Evolutionary conservation across 1,284 basidiomycete genomes (phyloP).

Genomic region (Boletus mariae): DNA sequence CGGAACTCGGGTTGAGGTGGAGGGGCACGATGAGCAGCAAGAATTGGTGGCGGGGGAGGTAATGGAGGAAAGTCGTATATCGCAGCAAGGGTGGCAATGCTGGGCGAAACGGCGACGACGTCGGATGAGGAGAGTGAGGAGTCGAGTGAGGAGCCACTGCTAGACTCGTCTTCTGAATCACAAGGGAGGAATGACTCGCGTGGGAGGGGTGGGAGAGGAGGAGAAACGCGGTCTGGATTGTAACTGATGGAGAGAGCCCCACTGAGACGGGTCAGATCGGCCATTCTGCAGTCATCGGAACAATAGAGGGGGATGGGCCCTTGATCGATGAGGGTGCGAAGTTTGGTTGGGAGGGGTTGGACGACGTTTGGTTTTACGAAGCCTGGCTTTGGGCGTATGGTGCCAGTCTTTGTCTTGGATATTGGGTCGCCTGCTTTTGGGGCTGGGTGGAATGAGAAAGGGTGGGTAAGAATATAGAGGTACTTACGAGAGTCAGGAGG

Average conservation of each 20-base stretch:
- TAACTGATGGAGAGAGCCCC: conserved; percentile 45
- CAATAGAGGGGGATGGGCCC: conserved; percentile 73
- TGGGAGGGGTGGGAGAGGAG: conserved; percentile 38
- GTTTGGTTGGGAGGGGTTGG: conserved; percentile 38
- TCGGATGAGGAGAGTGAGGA: conserved; percentile 35
- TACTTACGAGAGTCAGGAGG: conserved; percentile 31
- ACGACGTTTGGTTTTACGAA: conserved; percentile 53
- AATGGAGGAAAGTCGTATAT: conserved; percentile 55
- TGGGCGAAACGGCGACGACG: conserved; percentile 33
- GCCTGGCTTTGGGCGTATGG: conserved; percentile 46
- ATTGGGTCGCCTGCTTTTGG: conserved; percentile 26
- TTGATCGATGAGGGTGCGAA: conserved; percentile 70
- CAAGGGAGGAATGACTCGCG: conserved; percentile 37
- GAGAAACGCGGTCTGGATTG: conserved; percentile 41
- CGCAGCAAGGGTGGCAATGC: conserved; percentile 49
- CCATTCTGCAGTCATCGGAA: conserved; percentile 66
- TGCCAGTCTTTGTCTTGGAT: conserved; percentile 40
- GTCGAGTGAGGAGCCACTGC: conserved; percentile 38
- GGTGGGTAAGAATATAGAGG: conserved; percentile 24
- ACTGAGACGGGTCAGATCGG: conserved; percentile 46
- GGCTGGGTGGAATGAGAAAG: conserved; percentile 14
- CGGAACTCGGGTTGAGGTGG: conserved; percentile 25
- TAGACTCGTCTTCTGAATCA: conserved; percentile 41
- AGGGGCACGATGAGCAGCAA: conserved; percentile 26
- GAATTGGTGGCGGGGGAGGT: conserved; percentile 46